Evolutionary conservation across 192 early-diverging fungal species (phyloP), one percentile per base, ranked within the genome.

Genomic region (Podochytrium sp.): DNA sequence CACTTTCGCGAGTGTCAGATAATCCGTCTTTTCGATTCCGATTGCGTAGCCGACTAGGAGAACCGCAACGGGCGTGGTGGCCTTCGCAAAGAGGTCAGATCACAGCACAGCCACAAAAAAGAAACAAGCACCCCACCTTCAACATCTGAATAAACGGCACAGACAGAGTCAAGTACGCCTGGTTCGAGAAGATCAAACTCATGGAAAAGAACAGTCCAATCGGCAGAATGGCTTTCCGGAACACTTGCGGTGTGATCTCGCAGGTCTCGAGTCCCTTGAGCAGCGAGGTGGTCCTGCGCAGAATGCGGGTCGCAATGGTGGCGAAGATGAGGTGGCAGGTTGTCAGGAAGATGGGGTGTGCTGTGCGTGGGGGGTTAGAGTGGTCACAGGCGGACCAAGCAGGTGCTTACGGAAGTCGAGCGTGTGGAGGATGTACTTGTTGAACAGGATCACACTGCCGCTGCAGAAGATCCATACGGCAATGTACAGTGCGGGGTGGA

Each of bases 291-390:
- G 90, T 92, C 50, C 79, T 75, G 6, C 40, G 80, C 12, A 90
- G 89, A 12, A 93, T 86, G 35, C 63, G 87, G 18, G 81, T 91
- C 57, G 90, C 90, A n/a, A 71, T 88, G 34, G 56, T 84, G 51
- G 78, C 77, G 63, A 74, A 78, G 43, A 68, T 27, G 33, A 82
- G 59, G 56, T 83, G 80, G 39, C 67, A 81, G 40, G 77, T 76
- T 35, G 80, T 81, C 27, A 81, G 70, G 56, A 81, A 78, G 47
- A 78, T 78, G 16, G 80, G 80, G 57, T 73, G 79, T 23, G 80
- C 76, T 55, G 23, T 10, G 7, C 30, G 7, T 55, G 52, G 52
- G 7, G 52, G 10, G 20, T 20, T 55, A 27, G 52, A 6, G 20
- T 55, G 7, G 10, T 47, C 20, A 12, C 43, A 12, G 43, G 7